Evolutionary conservation across 495 filamentous ascomycete species (phyloP).

Genomic region (Penicillium turbatum): DNA sequence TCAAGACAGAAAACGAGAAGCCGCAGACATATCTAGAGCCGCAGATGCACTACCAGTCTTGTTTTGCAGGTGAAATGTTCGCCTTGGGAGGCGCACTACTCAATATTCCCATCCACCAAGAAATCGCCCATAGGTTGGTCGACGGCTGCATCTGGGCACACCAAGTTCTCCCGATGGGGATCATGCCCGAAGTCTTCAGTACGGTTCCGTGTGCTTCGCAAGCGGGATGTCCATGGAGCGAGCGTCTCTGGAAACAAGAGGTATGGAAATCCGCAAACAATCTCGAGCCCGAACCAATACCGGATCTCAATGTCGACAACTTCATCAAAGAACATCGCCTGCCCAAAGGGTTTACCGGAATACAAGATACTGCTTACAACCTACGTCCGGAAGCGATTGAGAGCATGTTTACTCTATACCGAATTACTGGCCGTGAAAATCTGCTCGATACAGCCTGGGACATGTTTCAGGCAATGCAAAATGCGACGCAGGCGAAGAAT

Average conservation of each 20-base stretch:
- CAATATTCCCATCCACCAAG: conserved; percentile 57
- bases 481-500: conserved; percentile 44
- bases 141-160: conserved; percentile 87
- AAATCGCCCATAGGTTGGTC: conserved; percentile 66
- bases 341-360: conserved; percentile 30
- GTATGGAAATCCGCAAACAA: conserved; percentile 19
- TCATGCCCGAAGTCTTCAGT: conserved; percentile 45
- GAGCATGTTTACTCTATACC: conserved; percentile 59
- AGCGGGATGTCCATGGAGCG: conserved; percentile 36
- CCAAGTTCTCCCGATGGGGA: conserved; percentile 31
- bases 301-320: conserved; percentile 10
- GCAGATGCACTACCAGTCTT: conserved; percentile 59
- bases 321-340: conserved; percentile 31
- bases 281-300: conserved; percentile 1
- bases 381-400: conserved; percentile 54
- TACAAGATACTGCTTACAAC: conserved; percentile 38
- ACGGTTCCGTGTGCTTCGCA: conserved; percentile 31
- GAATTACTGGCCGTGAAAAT: conserved; percentile 55
- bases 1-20: conserved; percentile 12
- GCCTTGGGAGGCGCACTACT: conserved; percentile 73
- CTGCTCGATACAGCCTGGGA: conserved; percentile 58
- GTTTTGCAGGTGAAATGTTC: conserved; percentile 85
- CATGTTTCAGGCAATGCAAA: conserved; percentile 55
- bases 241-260: conserved; percentile 31
- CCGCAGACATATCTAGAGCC: conserved; percentile 26